Evolutionary conservation across 139 green algal species (phyloP), one percentile per base, ranked within the genome.

Genomic region (Cymbomonas tetramitiformis): DNA sequence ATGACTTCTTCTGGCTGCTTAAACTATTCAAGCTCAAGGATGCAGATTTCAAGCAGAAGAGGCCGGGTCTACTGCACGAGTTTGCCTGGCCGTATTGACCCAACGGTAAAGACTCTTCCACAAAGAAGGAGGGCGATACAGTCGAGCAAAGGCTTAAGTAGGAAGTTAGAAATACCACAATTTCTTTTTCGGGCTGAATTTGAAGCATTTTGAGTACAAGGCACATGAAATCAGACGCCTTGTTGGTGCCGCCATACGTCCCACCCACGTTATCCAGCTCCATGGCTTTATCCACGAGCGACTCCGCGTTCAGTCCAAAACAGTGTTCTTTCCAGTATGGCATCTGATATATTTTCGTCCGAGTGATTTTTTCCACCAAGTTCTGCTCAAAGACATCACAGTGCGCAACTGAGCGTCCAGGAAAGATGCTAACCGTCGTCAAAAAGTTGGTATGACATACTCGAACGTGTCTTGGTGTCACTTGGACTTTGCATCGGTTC

Each of bases 311-410:
- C 53, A 98, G 69, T 1, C 79, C 92, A 64, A 99, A 99, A 73
- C 92, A 99, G 31, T 94, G 66, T 67, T 96, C 83, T 64, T 98
- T 98, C 92, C 92, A 99, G 68, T 94, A 99, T 24, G 34, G 39
- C 52, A 36, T 49, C 25, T 61, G 46, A 31, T 65, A 65, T 21
- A 65, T 39, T 23, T 56, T 56, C 34, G 47, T 38, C 2, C 43
- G 33, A 21, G 49, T 56, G 2, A 65, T 56, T 46, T 28, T 26
- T 29, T 65, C 56, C 43, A 65, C 46, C 6, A 65, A 9, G 46
- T 65, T 65, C 48, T 62, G 15, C 5, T 7, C 4, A 6, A 5
- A 8, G 4, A 61, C 24, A 24, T 38, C 46, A 53, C n/a, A 53
- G 46, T 49, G 15, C 15, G 46, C 18, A 12, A 53, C n/a, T 44